These are phyloP conservation scores for Bipolaris sorokiniana DNA, from an alignment of 2,329 filamentous ascomycete genomes.

Conservation along the genomic window DNA sequence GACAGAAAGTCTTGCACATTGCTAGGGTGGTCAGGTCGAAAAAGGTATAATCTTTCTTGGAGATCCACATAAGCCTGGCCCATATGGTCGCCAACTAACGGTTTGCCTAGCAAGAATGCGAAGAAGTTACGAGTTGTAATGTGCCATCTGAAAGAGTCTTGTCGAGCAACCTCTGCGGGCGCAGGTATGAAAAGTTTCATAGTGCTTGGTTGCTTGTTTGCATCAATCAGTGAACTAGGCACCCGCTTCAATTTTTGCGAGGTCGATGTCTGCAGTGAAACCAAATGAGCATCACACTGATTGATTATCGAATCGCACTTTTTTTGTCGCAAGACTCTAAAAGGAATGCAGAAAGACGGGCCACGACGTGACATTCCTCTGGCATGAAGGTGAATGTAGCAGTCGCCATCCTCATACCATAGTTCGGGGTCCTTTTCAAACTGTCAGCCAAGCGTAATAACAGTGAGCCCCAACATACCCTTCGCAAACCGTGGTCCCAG, in stretches of 20 bases:
- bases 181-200: constrained; percentile 73
- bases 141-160: constrained; percentile 67
- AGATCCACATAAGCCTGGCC: constrained; percentile 69
- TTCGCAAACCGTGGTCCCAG: constrained; percentile 55
- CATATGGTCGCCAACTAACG: constrained; percentile 71
- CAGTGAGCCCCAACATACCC: constrained; percentile 42
- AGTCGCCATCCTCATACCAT: constrained; percentile 72
- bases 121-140: constrained; percentile 76
- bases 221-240: constrained; percentile 49
- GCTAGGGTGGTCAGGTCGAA: constrained; percentile 60
- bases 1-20: constrained; percentile 67
- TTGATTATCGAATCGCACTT: constrained; percentile 68
- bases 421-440: constrained; percentile 72
- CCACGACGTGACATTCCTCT: constrained; percentile 68
- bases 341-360: constrained; percentile 71
- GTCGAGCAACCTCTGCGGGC: constrained; percentile 60
- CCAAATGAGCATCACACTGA: constrained; percentile 46
- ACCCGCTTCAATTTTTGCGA: constrained; percentile 18
- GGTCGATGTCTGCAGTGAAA: constrained; percentile 19
- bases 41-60: constrained; percentile 69
- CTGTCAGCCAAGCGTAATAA: constrained; percentile 9
- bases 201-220: constrained; percentile 38
- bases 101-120: constrained; percentile 69
- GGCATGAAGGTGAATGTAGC: constrained; percentile 71
- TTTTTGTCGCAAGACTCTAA: constrained; percentile 62